phyloP scores from a whole-genome alignment of 2,329 filamentous ascomycete genomes.

The Claviceps pazoutovae region DNA sequence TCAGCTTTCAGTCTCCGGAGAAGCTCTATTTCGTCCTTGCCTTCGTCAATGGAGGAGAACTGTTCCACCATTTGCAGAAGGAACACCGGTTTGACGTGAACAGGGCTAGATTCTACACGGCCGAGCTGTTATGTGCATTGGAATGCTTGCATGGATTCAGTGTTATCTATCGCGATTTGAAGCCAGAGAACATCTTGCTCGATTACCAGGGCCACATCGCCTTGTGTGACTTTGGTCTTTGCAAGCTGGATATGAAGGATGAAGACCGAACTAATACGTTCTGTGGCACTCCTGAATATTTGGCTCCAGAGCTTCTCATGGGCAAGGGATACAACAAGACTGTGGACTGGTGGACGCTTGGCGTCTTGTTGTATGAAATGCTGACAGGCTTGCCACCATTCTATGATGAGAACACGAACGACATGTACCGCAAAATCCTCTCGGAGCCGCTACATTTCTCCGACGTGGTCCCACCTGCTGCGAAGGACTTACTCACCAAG shows the following conservation, averaged over 20 bases:
- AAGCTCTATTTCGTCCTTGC: conserved; percentile 95
- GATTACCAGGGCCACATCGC: conserved; percentile 98
- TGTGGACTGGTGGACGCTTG: conserved; percentile 98
- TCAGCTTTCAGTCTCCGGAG: conserved; percentile 97
- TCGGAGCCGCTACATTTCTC: conserved; percentile 94
- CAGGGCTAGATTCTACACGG: conserved; percentile 90
- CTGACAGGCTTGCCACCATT: conserved; percentile 92
- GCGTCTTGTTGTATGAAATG: conserved; percentile 97
- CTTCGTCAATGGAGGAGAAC: conserved; percentile 93
- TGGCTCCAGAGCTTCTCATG: conserved; percentile 84
- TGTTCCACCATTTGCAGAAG: conserved; percentile 94
- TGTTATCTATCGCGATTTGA: conserved; percentile 73
- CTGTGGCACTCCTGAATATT: conserved; percentile 94
- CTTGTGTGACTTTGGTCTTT: conserved; percentile 93
- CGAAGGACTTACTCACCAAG: conserved; percentile 80
- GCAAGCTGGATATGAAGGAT: conserved; percentile 98
- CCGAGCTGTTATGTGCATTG: conserved; percentile 84
- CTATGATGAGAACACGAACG: conserved; percentile 98
- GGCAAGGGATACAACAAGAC: conserved; percentile 96
- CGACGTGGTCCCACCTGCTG: conserved; percentile 83
- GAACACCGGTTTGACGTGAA: conserved; percentile 98
- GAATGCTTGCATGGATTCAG: conserved; percentile 97
- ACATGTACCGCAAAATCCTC: conserved; percentile 98
- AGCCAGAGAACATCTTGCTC: conserved; percentile 86
- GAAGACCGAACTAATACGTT: conserved; percentile 97